Evolutionary conservation across 2,329 filamentous ascomycete genomes (phyloP), one percentile per base, ranked within the genome.

Genomic region (Endocalyx cinctus): DNA sequence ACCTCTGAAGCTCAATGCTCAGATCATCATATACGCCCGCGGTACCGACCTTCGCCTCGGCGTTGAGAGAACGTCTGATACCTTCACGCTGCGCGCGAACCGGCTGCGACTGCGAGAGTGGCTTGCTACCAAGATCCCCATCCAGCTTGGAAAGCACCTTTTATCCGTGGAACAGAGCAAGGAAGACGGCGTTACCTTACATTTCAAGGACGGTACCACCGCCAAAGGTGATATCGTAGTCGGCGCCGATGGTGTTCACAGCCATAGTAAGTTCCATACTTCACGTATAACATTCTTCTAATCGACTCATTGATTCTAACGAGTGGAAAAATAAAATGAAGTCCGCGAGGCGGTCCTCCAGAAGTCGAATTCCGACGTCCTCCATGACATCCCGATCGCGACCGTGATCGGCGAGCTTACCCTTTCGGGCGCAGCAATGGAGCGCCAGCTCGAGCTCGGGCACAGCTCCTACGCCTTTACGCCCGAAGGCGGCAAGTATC

Each of bases 381-480:
- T 54, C n/a, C 35, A 39, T 4, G 25, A 34, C 7, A 28, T 51
- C 16, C 42, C 43, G 11, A 23, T 39, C 6, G 38, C 39, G n/a
- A 38, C 38, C 16, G 34, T 55, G n/a, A 33, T 40, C 8, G 53
- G 50, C 17, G 44, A 55, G 33, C 35, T 43, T 4, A 42, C 26
- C 3, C 15, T 55, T 4, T 47, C 47, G 1, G 50, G 46, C 3
- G 41, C 39, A 10, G 42, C 34, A 14, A 42, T 57, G 15, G 44
- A 52, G 37, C 48, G 46, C 10, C 49, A 55, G 34, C 35, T 55
- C 4, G 42, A 42, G 10, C 35, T 55, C 4, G 47, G 35, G n/a
- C 51, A 55, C 33, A 51, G 46, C 23, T 42, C 32, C 16, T 57
- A 48, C 20, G 29, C 38, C 4, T 27, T 31, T 11, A 16, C 33